These are phyloP conservation scores for Venturia effusa DNA, from an alignment of 2,329 filamentous ascomycete species.

Conservation along the genomic window DNA sequence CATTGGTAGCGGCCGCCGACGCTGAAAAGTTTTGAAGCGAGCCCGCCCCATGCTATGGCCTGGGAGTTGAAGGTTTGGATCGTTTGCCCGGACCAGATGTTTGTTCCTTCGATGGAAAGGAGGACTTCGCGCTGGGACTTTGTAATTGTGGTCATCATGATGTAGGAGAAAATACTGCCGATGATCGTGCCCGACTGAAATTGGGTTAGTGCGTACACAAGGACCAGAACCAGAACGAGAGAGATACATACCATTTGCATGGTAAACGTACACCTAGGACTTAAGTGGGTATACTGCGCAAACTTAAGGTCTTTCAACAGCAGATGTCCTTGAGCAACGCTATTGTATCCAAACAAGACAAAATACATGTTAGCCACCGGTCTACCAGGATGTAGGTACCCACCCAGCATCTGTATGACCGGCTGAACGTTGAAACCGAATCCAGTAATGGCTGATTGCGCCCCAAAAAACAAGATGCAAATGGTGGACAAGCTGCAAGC, in stretches of 20 bases:
- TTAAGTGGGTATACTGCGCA: conserved; percentile 28
- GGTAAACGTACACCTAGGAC: conserved; percentile 32
- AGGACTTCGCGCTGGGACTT: conserved; percentile 30
- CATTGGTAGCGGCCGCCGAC: conserved; percentile 26
- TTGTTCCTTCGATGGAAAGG: conserved; percentile 28
- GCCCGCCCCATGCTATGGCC: conserved; percentile 8
- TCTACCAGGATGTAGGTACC: conserved; percentile 19
- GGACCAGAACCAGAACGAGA: too few relatives aligned
- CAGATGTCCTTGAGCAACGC: conserved; percentile 19
- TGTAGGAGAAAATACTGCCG: conserved; percentile 32
- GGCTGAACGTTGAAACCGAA: conserved; percentile 16
- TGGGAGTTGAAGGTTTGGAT: conserved; percentile 33
- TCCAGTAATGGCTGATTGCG: conserved; percentile 17
- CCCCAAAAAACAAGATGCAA: conserved; percentile 20
- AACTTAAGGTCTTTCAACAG: conserved; percentile 25
- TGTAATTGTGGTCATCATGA: conserved; percentile 35
- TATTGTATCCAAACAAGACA: conserved; percentile 25
- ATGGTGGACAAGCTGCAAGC: conserved; percentile 15
- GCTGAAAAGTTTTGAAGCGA: conserved; percentile 19
- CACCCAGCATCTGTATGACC: conserved; percentile 14
- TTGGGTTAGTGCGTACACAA: neutral
- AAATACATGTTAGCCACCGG: conserved; percentile 36
- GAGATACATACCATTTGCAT: conserved; percentile 25
- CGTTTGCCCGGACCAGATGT: conserved; percentile 36
- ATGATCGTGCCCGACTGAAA: conserved; percentile 20